These are phyloP conservation scores for Microcyclosporella mali DNA, from an alignment of 2,329 filamentous ascomycete species.

Conservation along the genomic window DNA sequence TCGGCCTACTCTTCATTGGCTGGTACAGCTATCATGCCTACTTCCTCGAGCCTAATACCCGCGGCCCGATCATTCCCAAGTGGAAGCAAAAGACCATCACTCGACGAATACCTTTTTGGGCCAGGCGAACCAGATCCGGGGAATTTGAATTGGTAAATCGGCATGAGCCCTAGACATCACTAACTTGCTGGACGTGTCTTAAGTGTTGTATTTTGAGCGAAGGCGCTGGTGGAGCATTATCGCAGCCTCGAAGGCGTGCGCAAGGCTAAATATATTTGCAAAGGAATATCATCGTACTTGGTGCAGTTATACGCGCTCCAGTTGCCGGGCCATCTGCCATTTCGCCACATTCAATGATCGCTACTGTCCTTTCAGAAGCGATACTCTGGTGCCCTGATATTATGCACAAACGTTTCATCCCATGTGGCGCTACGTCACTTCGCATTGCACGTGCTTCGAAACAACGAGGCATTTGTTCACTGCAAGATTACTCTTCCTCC, in stretches of 20 bases:
- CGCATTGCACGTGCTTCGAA: no score
- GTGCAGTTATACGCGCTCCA: no score
- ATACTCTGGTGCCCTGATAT: no score
- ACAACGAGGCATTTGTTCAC: background rate
- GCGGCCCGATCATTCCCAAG: slow-evolving; percentile 15
- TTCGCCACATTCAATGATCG: no score
- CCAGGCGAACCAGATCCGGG: slow-evolving; percentile 19
- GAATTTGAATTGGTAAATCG: slow-evolving; percentile 29
- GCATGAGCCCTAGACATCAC: slow-evolving; percentile 22
- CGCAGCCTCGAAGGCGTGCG: background rate
- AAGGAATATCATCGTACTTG: background rate
- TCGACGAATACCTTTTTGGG: slow-evolving; percentile 26
- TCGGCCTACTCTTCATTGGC: slow-evolving; percentile 41
- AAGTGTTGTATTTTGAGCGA: slow-evolving; percentile 10
- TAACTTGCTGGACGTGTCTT: background rate
- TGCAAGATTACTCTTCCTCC: background rate
- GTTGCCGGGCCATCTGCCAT: no score
- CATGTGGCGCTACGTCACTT: no score
- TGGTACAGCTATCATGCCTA: slow-evolving; percentile 49
- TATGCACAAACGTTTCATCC: no score
- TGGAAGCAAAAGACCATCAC: slow-evolving; percentile 23
- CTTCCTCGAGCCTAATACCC: slow-evolving; percentile 18
- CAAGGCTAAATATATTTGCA: background rate
- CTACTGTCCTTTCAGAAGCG: no score
- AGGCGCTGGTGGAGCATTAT: slow-evolving; percentile 11